These are phyloP conservation scores for Hymenoscyphus infarciens DNA, from an alignment of 2,329 filamentous ascomycete genomes.

Conservation along the genomic window DNA sequence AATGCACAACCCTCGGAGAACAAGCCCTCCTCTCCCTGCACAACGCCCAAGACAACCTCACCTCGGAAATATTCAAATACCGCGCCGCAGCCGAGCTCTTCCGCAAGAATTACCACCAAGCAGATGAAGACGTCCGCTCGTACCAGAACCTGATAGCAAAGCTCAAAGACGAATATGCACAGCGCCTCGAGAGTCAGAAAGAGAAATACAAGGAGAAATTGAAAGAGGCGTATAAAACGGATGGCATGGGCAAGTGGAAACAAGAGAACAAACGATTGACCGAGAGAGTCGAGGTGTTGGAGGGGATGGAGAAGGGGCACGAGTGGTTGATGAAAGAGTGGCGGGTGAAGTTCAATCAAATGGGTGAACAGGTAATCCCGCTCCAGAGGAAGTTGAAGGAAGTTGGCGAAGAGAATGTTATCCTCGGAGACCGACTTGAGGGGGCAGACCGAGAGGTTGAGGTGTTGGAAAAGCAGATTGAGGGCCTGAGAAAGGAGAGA, in stretches of 20 bases:
- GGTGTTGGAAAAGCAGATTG: not conserved
- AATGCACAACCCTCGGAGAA: not conserved
- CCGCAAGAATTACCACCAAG: no score
- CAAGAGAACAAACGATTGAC: not conserved
- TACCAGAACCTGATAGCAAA: not conserved
- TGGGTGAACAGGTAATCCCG: not conserved
- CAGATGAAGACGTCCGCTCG: not conserved
- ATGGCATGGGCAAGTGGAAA: not conserved
- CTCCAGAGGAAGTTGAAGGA: not conserved
- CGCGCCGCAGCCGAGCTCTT: not conserved
- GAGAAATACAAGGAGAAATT: not conserved
- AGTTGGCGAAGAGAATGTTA: not conserved
- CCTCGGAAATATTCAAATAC: not conserved
- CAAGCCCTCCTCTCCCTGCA: not conserved
- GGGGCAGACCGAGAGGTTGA: not conserved
- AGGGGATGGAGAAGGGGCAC: not conserved
- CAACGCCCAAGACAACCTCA: not conserved
- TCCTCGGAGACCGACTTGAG: not conserved
- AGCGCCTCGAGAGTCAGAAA: not conserved
- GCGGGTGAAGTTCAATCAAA: not conserved
- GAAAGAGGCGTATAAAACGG: not conserved
- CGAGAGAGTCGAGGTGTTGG: not conserved
- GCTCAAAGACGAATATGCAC: not conserved
- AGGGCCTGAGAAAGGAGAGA: not conserved
- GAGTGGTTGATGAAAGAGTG: not conserved